A percentile compares a stretch with the other conserved stretches of the same genome.
Evolutionary conservation across 2,329 filamentous ascomycete species (phyloP).

Genomic region (Apiospora phragmitis): DNA sequence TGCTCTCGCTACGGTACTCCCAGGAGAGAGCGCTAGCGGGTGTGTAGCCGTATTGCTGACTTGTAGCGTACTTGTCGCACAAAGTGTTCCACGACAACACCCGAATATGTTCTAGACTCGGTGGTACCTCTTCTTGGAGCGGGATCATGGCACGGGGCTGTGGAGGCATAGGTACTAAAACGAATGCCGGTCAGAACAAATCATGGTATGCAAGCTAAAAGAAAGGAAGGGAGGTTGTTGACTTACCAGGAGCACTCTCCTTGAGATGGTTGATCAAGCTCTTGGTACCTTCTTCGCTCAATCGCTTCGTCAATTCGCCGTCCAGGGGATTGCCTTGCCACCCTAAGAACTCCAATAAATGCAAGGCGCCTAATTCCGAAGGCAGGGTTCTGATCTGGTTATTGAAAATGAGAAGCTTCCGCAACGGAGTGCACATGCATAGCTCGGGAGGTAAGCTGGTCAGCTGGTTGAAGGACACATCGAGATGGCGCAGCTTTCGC

Average conservation of each 20-base stretch:
- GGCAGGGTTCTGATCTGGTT: conserved; percentile 84
- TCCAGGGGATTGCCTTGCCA: conserved; percentile 90
- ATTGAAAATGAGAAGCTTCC: conserved; percentile 83
- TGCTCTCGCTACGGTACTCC: conserved; percentile 82
- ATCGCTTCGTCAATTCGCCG: conserved; percentile 72
- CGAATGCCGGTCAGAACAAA: background rate
- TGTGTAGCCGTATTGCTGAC: conserved; percentile 85
- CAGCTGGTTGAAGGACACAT: conserved; percentile 87
- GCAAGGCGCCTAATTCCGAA: conserved; percentile 83
- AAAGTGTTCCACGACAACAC: conserved; percentile 95
- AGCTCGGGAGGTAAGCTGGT: conserved; percentile 82
- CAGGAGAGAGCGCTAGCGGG: conserved; percentile 79
- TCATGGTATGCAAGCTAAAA: background rate
- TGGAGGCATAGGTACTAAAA: conserved; percentile 73
- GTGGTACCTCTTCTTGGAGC: conserved; percentile 67
- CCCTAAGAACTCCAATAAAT: conserved; percentile 83
- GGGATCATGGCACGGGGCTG: conserved; percentile 74
- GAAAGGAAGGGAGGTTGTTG: background rate
- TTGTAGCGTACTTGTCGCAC: conserved; percentile 89
- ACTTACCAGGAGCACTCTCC: conserved; percentile 81
- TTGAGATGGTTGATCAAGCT: conserved; percentile 80
- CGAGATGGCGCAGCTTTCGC: conserved; percentile 77
- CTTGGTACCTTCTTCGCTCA: conserved; percentile 86
- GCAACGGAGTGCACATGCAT: conserved; percentile 94
- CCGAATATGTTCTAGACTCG: conserved; percentile 69